Evolutionary conservation across 2,329 filamentous ascomycete genomes (phyloP), one percentile per base, ranked within the genome.

Genomic region (Annulohypoxylon truncatum): DNA sequence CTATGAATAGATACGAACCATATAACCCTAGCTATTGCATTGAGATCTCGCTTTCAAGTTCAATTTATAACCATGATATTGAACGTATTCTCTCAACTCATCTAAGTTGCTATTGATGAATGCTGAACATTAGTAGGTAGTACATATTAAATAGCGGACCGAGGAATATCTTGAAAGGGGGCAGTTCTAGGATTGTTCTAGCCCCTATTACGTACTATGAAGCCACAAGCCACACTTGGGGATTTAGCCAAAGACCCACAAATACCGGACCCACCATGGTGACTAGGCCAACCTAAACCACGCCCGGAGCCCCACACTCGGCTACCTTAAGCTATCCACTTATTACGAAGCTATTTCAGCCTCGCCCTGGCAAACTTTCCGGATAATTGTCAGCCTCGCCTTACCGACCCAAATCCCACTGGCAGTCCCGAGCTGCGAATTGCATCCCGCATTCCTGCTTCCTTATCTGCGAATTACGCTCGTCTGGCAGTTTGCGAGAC

Each of bases 301-400:
- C 5, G 22, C n/a, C 50, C n/a, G 35, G 22, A 46, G 59, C 51
- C 63, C 63, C 63, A 66, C 56, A 56, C 12, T 20, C 4, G 28
- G 24, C 26, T 40, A 26, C 35, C 13, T 54, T 54, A 47, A 38
- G 22, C 26, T 57, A 69, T 52, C 66, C 63, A 64, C 66, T 64
- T 55, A 66, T 66, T 65, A 61, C 61, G 56, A 67, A 63, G 51
- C 63, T 66, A 61, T 58, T 59, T 69, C 67, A 69, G 67, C 67
- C 67, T 69, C 50, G 67, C 22, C 54, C 47, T 54, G 38, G 35
- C 54, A 68, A 70, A 68, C 54, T 68, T 66, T 61, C 64, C 64
- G 54, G 56, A 65, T 65, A 68, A 66, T 66, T 59, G 58, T 70
- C 67, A 70, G 67, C 67, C 67, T 70, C 54, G 67, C 55, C 64